Base-by-base conservation (phyloP, 371 early-diverging fungal species). In the Lichtheimia hyalospora region DNA sequence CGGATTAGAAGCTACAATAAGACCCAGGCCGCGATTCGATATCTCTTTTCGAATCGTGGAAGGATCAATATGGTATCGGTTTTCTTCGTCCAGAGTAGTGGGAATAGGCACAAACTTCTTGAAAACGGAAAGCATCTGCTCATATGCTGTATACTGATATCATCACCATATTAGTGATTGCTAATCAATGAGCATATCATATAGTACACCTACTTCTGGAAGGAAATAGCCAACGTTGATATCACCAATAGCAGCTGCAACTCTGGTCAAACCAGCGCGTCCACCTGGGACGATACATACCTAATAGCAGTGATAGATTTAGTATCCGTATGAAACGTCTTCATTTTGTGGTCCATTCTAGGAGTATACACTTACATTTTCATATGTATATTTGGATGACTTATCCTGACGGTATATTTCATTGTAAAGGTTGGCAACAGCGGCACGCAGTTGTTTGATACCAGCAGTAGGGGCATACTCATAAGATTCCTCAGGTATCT, bases 281-380 rank as follows among this genome's bases (percentile, higher is more conserved):
- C 82, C 82, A 62, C 82, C 82, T 15, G 82, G 82, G 12, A 78
- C 79, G 55, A 81, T 74, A 50, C 82, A 81, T 2, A 74, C 73
- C 73, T 72, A 49, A 40, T 43, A 44, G 46, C 48, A 40, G 56
- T 21, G 8, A 5, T 25, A 25, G 43, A 42, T 10, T 50, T 10
- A 59, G 14, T 16, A 39, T 2, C 16, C 25, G 6, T 23, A 21
- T 6, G 3, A 1, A 51, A 24, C n/a, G 23, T 23, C 10, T 27
- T 20, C 5, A 13, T 16, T 49, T 15, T 5, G 13, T 27, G 5
- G 1, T 21, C 10, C 10, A 2, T 10, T 21, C 46, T 46, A 46
- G 10, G 16, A 5, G 18, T n/a, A 40, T 18, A 21, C 14, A 48
- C 59, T 62, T 62, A 80, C 79, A 48, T 81, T 81, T 49, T 76